Conservation (phyloP, 495 filamentous ascomycete species). For the Lophiotrema nucula region DNA sequence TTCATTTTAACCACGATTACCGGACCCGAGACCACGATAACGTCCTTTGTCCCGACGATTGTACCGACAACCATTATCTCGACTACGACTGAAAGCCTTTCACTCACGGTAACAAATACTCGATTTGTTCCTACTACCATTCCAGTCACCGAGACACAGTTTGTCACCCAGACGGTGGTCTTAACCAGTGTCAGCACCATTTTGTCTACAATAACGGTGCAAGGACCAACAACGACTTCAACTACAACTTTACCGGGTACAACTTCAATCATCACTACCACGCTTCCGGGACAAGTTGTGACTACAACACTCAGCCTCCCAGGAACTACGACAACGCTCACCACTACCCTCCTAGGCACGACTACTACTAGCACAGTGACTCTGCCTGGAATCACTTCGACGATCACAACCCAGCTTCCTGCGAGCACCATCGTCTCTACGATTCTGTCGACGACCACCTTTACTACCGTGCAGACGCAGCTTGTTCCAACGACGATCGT, state of each 20-base stretch:
- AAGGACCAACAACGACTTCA: conserved; percentile 9
- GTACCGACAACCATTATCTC: conserved; percentile 1
- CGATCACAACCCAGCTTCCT: conserved; percentile 12
- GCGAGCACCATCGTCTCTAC: conserved; percentile 21
- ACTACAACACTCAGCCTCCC: neutral
- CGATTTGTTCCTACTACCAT: neutral
- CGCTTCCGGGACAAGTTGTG: neutral
- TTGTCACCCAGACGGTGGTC: neutral
- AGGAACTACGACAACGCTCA: neutral
- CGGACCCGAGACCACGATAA: neutral
- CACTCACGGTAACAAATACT: no score
- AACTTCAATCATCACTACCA: neutral
- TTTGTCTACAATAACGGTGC: conserved; percentile 1
- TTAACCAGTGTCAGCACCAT: neutral
- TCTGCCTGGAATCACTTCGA: conserved; percentile 1
- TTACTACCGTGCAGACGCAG: conserved; percentile 1
- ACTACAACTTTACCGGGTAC: neutral
- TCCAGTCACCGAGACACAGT: neutral
- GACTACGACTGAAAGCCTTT: no score
- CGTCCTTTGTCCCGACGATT: neutral
- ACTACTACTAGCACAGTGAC: conserved; percentile 1
- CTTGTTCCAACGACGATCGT: conserved; percentile 16
- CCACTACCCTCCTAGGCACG: neutral
- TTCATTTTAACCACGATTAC: neutral
- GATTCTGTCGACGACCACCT: conserved; percentile 11